Base-by-base conservation (phyloP, 73 alveolate genomes). In the Urostyla sp. region DNA sequence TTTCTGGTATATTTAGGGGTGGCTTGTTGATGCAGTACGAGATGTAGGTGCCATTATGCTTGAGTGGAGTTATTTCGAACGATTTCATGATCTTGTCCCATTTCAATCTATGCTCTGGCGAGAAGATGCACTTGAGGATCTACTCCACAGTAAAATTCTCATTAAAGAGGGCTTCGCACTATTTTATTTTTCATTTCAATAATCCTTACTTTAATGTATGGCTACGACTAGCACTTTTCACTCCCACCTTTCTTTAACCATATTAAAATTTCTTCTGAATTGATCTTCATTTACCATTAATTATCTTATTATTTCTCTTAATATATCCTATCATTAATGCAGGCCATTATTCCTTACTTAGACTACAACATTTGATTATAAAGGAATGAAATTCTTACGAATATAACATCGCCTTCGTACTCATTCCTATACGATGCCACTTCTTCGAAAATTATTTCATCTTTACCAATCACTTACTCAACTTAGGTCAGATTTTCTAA, bases 191-290 rank as follows among this genome's bases (percentile, higher is more conserved):
- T 11, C 16, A 16, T 40, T 11, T 11, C 20, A 40, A 40, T 40
- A 16, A 16, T 40, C 16, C 52, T 40, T 40, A 40, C 11, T n/a
- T 54, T 49, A 0, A 69, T 28, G 40, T 24, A 45, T 26, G 67
- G 72, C 53, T 16, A 49, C 32, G 31, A 5, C 31, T 44, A 7
- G 23, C 44, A 43, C 6, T 18, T 43, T 38, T 63, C 7, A 23
- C 79, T 63, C 21, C 79, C 79, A n/a, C 79, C 79, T 55, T 69
- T 69, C 55, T 69, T 69, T 3, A 69, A 27, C 15, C 20, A 69
- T 3, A 69, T 69, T 7, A 11, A 6, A 28, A 69, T 59, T 34
- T 69, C 30, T 1, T 69, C 83, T 48, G 44, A 46, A 36, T 69
- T 38, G 0, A 69, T 11, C 31, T 69, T 69, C 30, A 24, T 7